Base-by-base conservation (phyloP, 2,329 filamentous ascomycete genomes). In the Aspergillus unguis region DNA sequence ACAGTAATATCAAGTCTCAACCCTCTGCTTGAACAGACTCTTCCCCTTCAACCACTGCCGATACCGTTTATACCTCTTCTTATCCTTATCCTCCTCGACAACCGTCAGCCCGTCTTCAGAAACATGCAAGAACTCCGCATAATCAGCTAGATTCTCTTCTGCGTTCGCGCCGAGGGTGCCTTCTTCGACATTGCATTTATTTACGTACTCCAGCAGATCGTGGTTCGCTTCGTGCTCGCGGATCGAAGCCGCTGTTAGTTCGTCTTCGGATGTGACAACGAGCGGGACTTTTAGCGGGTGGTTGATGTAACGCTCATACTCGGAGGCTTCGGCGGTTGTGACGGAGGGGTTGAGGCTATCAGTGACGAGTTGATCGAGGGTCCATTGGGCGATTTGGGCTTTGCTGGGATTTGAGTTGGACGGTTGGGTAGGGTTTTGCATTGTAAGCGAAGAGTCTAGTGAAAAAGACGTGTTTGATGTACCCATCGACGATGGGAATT, bases 31-130 rank as follows among this genome's bases (percentile, higher is more conserved):
- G 71, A 97, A 97, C 64, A 97, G 81, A 64, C 90, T 96, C 77
- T 96, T 97, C 17, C 92, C 92, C 57, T 85, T 82, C 66, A 99
- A 77, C 92, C 94, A 99, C 73, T 96, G 95, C 64, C 86, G 78
- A 73, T 99, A 99, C 7, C 92, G 89, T 74, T 96, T 97, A 72
- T 99, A 99, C 62, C 94, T 80, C 80, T 97, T 96, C 81, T 95
- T 97, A 37, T 82, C 80, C 42, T 85, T 80, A 70, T 97, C 94
- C 65, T 95, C 92, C 41, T 92, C 86, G 1, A 85, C 86, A 10
- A 97, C 92, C 2, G 90, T 95, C 48, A 99, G 75, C 17, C 90
- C 90, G 63, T 96, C 90, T 55, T 94, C 88, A 4, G 82, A 84
- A 9, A 94, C 83, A 40, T 80, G 82, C 51, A 96, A 70, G 64